These are phyloP conservation scores for Lodderomyces metapsilosis DNA, from an alignment of 1,139 yeast species.

Conservation along the genomic window DNA sequence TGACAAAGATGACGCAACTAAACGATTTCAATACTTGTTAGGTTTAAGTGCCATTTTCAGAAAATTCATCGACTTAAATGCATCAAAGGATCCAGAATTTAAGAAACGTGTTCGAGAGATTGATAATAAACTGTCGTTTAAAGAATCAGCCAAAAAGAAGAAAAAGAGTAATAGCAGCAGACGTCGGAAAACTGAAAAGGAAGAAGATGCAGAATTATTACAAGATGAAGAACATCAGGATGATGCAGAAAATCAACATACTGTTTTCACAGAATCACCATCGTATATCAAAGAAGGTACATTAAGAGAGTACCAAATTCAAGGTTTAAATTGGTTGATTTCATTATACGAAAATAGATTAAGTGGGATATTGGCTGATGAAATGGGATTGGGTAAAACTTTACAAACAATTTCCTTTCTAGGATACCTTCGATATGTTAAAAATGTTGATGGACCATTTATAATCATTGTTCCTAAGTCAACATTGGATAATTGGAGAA, in stretches of 20 bases:
- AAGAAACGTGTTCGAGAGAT: conserved; percentile 48
- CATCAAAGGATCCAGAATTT: conserved; percentile 69
- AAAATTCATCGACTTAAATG: conserved; percentile 81
- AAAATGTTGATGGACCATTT: conserved; percentile 85
- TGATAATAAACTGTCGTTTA: conserved; percentile 32
- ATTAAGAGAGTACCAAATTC: conserved; percentile 72
- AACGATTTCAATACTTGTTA: conserved; percentile 75
- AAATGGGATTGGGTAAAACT: conserved; percentile 52
- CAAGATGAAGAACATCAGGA: conserved; percentile 64
- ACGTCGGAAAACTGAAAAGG: conserved; percentile 77
- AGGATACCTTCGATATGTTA: conserved; percentile 79
- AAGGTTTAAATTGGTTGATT: conserved; percentile 49
- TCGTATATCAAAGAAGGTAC: conserved; percentile 60
- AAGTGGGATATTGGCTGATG: conserved; percentile 49
- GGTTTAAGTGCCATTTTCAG: conserved; percentile 85
- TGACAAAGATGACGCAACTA: conserved; percentile 70
- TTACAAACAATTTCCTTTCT: conserved; percentile 58
- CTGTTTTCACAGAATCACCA: conserved; percentile 80
- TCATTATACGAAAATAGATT: conserved; percentile 44
- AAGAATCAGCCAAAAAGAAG: conserved; percentile 17
- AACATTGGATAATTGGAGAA: conserved; percentile 91
- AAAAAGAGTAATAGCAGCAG: conserved; percentile 15
- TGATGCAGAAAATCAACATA: conserved; percentile 49
- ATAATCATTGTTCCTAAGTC: conserved; percentile 93
- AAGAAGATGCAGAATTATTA: conserved; percentile 86